Conservation (phyloP, 1,139 yeast species). For the Blastobotrys malaysiensis region DNA sequence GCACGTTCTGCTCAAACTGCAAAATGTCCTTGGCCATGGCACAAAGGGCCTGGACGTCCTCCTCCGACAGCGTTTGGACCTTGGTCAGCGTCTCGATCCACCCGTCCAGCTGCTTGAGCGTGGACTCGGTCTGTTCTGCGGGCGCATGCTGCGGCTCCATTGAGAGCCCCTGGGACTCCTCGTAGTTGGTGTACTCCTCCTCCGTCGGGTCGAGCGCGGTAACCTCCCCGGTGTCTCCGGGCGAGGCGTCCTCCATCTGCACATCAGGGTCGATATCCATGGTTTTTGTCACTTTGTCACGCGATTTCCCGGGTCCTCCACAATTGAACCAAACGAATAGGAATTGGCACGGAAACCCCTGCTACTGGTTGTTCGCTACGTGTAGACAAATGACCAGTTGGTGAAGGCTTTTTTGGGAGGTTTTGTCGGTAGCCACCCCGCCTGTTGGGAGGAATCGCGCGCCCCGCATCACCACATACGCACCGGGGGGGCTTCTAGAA, state of each 20-base stretch:
- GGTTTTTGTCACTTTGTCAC: too few relatives aligned
- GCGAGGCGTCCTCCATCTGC: constrained; percentile 34
- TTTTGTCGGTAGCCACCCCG: neutral
- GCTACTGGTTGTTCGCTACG: neutral
- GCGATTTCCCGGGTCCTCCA: too few relatives aligned
- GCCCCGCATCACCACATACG: neutral
- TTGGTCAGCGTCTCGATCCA: constrained; percentile 58
- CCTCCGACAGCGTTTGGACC: constrained; percentile 81
- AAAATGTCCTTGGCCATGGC: constrained; percentile 83
- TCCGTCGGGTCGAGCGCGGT: constrained; percentile 9
- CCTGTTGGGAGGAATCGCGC: neutral
- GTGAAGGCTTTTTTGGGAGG: neutral
- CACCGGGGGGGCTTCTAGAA: too few relatives aligned
- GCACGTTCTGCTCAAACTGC: constrained; percentile 89
- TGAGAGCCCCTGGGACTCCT: neutral
- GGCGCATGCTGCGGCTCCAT: constrained; percentile 12
- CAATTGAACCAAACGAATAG: too few relatives aligned
- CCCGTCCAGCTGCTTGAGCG: constrained; percentile 44
- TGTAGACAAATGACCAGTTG: neutral
- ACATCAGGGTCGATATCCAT: constrained; percentile 39
- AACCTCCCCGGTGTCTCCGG: constrained; percentile 10
- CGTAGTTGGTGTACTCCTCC: constrained; percentile 1
- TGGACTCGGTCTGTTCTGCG: constrained; percentile 19
- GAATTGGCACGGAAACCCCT: too few relatives aligned
- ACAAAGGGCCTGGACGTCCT: constrained; percentile 76